These are phyloP conservation scores for Talinum fruticosum DNA, from an alignment of 148 eudicot species.

Conservation along the genomic window DNA sequence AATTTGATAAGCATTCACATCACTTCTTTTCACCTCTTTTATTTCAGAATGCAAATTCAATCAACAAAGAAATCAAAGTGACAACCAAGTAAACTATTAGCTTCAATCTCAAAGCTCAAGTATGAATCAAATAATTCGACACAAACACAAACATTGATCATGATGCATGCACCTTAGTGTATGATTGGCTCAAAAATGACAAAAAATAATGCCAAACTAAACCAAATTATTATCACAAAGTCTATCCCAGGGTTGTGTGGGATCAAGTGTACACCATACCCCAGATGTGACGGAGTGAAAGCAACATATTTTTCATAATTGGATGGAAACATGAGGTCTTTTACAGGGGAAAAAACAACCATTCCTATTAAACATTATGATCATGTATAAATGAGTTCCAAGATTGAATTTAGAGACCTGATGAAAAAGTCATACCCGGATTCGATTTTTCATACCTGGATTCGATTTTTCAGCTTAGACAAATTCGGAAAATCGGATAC, in stretches of 20 bases:
- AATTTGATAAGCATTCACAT: constrained; percentile 3
- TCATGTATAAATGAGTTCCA: background rate
- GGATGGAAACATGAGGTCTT: no score
- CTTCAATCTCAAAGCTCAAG: background rate
- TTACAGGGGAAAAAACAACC: no score
- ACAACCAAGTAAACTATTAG: background rate
- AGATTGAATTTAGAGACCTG: no score
- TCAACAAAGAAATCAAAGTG: background rate
- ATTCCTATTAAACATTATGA: background rate
- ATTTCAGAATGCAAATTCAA: background rate
- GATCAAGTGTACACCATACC: no score
- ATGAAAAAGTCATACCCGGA: background rate
- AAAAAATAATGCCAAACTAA: background rate
- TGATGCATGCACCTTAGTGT: background rate
- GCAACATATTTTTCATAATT: no score
- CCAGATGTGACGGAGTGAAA: no score
- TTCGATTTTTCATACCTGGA: no score
- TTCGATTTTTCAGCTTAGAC: no score
- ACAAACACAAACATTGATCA: background rate
- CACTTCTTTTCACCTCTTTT: background rate
- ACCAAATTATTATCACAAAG: no score
- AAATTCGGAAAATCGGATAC: no score
- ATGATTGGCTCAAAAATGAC: background rate
- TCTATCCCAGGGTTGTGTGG: no score
- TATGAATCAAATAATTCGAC: background rate